These are phyloP conservation scores for Populus tomentosa DNA, from an alignment of 441 rosid genomes.

Conservation along the genomic window DNA sequence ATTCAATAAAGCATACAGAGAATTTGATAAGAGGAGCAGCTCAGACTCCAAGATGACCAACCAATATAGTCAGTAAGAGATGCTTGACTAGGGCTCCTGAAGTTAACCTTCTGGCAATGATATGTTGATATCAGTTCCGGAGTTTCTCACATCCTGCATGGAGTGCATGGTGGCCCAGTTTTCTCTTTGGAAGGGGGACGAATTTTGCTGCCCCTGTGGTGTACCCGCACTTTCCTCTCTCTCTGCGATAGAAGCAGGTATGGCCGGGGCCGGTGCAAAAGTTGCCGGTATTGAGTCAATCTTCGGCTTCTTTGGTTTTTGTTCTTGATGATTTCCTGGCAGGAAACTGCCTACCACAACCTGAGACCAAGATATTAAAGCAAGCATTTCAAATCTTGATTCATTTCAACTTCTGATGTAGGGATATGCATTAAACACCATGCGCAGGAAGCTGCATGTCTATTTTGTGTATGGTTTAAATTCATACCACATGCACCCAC, in stretches of 20 bases:
- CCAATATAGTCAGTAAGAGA: conserved; percentile 17
- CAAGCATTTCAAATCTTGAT: not conserved
- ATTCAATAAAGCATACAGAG: conserved; percentile 11
- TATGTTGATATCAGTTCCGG: conserved; percentile 68
- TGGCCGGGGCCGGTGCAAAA: conserved; percentile 22
- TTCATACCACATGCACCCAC: not conserved
- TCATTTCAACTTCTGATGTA: not conserved
- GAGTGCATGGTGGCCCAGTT: conserved; percentile 42
- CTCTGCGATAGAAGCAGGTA: conserved; percentile 25
- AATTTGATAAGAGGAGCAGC: not conserved
- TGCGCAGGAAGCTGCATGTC: too few relatives aligned
- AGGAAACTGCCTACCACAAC: conserved; percentile 91
- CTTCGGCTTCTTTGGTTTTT: conserved; percentile 60
- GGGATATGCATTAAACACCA: not conserved
- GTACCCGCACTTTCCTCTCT: conserved; percentile 28
- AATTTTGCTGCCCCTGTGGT: conserved; percentile 31
- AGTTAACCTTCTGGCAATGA: conserved; percentile 52
- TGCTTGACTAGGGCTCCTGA: not conserved
- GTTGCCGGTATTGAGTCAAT: conserved; percentile 30
- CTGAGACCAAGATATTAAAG: conserved; percentile 33
- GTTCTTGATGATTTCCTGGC: conserved; percentile 56
- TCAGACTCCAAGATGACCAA: not conserved
- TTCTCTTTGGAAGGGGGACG: conserved; percentile 39
- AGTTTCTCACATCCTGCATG: conserved; percentile 46
- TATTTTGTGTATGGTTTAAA: too few relatives aligned